These are phyloP conservation scores for Nicotiana paniculata DNA, from an alignment of 257 asterid species.

Conservation along the genomic window DNA sequence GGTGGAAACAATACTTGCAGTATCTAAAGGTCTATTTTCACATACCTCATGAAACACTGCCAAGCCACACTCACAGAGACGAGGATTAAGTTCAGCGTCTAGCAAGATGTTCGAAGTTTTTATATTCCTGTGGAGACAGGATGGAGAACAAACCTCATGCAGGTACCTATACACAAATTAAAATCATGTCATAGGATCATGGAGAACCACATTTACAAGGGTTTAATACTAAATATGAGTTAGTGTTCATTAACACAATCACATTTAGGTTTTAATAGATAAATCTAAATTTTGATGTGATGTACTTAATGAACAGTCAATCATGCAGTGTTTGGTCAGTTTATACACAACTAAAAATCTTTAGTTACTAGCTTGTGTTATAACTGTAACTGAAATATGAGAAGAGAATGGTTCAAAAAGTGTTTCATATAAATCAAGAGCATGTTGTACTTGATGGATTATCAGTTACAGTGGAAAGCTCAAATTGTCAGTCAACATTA, in stretches of 20 bases:
- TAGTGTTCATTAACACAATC: no score
- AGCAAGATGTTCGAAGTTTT: constrained; percentile 58
- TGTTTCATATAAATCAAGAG: neutral
- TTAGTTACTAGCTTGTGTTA: no score
- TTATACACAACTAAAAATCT: neutral
- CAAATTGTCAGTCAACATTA: neutral
- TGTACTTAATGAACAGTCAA: no score
- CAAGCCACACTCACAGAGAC: constrained; percentile 55
- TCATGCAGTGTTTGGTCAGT: neutral
- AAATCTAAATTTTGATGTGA: no score
- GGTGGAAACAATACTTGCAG: no score
- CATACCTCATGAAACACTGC: constrained; percentile 34
- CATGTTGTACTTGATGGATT: neutral
- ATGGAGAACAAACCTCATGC: constrained; percentile 59
- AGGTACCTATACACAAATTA: constrained; percentile 33
- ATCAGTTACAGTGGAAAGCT: neutral
- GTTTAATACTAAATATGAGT: neutral
- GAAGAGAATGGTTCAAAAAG: no score
- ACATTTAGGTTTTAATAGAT: no score
- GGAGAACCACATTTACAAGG: neutral
- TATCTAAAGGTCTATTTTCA: neutral
- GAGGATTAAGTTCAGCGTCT: constrained; percentile 45
- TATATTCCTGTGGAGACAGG: constrained; percentile 42
- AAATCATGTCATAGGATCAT: neutral
- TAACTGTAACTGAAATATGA: no score